Conservation (phyloP, 345 rosid species). For the Odontarrhena argentea region DNA sequence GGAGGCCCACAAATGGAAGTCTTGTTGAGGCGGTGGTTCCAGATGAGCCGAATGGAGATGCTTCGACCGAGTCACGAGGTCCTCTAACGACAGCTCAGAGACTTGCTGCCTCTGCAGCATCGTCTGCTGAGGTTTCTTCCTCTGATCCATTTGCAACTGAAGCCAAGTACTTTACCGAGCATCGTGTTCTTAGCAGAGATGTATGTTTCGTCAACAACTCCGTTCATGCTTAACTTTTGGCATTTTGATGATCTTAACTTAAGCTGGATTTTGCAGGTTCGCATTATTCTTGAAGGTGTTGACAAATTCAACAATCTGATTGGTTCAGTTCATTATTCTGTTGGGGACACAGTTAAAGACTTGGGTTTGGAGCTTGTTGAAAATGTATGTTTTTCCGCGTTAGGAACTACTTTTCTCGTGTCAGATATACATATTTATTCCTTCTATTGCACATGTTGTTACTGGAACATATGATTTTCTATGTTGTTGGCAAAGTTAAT, state of each 20-base stretch:
- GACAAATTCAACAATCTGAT: constrained; percentile 93
- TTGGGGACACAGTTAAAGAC: constrained; percentile 83
- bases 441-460: neutral
- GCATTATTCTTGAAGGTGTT: constrained; percentile 93
- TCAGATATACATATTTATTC: neutral
- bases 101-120: constrained; percentile 67
- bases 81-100: constrained; percentile 95
- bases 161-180: constrained; percentile 92
- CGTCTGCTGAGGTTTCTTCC: constrained; percentile 62
- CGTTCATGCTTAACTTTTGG: constrained; percentile 5
- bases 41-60: constrained; percentile 75
- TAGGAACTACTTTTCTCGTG: neutral
- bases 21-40: constrained; percentile 45
- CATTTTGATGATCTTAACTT: constrained; percentile 26
- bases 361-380: constrained; percentile 91
- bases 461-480: constrained; percentile 11
- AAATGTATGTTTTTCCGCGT: constrained; percentile 54
- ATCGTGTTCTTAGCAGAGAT: constrained; percentile 83
- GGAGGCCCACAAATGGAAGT: constrained; percentile 57
- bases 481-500: constrained; percentile 20
- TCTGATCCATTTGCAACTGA: constrained; percentile 82
- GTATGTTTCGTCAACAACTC: constrained; percentile 45
- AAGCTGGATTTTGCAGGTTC: constrained; percentile 59
- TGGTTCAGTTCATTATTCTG: constrained; percentile 91
- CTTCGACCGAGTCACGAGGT: constrained; percentile 56